Base-by-base conservation (phyloP, 2,329 filamentous ascomycete genomes). In the Rugonectria rugulosa region DNA sequence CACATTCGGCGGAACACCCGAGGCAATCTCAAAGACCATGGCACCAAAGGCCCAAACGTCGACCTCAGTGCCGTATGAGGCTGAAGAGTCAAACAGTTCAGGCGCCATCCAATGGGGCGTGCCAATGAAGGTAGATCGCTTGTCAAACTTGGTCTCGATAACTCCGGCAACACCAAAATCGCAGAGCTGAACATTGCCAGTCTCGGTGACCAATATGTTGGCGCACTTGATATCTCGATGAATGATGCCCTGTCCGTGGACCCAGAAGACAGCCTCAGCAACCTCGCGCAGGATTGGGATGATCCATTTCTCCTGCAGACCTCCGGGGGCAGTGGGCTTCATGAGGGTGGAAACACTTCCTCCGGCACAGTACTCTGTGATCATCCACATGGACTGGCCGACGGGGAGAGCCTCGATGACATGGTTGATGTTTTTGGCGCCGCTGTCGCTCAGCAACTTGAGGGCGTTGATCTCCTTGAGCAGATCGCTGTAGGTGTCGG, bases 51-150 rank as follows among this genome's bases (percentile, higher is more conserved):
- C 90, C 91, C 91, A 95, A 45, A 93, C 92, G 65, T 95, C 91
- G 37, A 89, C 86, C 66, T 89, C 87, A 12, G 86, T 88, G 55
- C 88, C 88, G 68, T 90, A 90, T 5, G 86, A 85, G 9, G 82
- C 79, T 4, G 82, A 78, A 31, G 83, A 79, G 53, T 88, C 84
- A 63, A 90, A 88, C 11, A 94, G 79, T 66, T 95, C 91, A 0
- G 89, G 90, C 0, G 91, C 89, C 90, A 95, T 93, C 89, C 90
- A 95, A 72, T 93, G 87, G 3, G 88, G 88, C 0, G 91, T 95
- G 19, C 91, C 91, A 52, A 94, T 89, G 43, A 94, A 88, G 1
- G 91, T 94, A 4, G 88, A 88, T 48, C 90, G 81, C 74, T 95
- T 95, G 65, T 90, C 87, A 50, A 87, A 82, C 62, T 90, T 88